phyloP scores from a whole-genome alignment of 768 basidiomycete species.

The Cyclocybe aegerita region DNA sequence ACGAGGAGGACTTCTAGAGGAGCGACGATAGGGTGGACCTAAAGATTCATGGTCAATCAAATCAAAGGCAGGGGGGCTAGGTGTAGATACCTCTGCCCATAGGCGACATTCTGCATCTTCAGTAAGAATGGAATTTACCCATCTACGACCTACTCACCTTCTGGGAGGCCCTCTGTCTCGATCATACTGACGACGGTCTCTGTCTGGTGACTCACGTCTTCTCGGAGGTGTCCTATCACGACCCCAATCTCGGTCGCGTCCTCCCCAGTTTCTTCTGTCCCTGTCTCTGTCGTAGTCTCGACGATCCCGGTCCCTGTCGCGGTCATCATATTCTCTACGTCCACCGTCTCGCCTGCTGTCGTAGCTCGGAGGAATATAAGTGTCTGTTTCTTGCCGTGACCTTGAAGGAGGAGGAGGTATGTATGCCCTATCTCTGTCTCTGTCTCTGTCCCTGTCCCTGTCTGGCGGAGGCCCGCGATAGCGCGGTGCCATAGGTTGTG shows the following conservation, averaged over 20 bases:
- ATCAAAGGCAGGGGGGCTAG: no score
- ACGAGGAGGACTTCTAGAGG: conserved; percentile 14
- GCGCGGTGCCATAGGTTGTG: conserved; percentile 23
- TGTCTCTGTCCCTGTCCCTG: conserved; percentile 7
- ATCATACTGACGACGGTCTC: conserved; percentile 24
- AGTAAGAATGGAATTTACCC: no score
- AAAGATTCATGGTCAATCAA: background rate
- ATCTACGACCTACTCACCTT: conserved; percentile 14
- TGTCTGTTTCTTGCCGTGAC: conserved; percentile 22
- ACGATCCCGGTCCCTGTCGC: conserved; percentile 18
- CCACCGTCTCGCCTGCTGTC: conserved; percentile 26
- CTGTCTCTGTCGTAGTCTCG: conserved; percentile 17
- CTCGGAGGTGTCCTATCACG: conserved; percentile 18
- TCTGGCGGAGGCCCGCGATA: conserved; percentile 2
- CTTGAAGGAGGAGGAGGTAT: conserved; percentile 1
- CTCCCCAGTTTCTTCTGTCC: conserved; percentile 9
- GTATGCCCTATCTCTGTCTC: conserved; percentile 18
- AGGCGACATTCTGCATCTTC: no score
- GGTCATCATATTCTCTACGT: conserved; percentile 22
- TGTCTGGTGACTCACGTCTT: conserved; percentile 22
- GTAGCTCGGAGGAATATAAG: conserved; percentile 29
- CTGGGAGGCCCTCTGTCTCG: conserved; percentile 22
- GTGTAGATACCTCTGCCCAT: no score
- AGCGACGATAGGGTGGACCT: background rate
- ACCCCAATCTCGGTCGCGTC: conserved; percentile 14